These are phyloP conservation scores for Castanea mollissima DNA, from an alignment of 306 rosid genomes.

Conservation along the genomic window DNA sequence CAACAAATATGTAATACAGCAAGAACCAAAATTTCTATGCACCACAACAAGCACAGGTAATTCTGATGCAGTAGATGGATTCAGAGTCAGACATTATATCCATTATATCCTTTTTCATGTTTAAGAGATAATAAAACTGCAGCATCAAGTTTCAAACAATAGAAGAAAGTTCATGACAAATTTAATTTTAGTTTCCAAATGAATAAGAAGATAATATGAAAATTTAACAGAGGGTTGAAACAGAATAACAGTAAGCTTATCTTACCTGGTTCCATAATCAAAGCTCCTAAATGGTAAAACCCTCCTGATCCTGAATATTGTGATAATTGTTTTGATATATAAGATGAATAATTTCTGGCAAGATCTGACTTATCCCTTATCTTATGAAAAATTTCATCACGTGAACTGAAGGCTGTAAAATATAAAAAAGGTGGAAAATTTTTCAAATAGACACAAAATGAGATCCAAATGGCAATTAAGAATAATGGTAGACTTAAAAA, in stretches of 20 bases:
- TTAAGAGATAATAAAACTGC: neutral
- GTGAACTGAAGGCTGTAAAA: conserved; percentile 65
- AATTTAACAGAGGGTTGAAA: conserved; percentile 3
- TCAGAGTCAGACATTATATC: conserved; percentile 4
- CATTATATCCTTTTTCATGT: neutral
- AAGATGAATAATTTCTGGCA: conserved; percentile 65
- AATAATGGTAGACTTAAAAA: neutral
- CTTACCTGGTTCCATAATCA: conserved; percentile 94
- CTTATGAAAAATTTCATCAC: conserved; percentile 60
- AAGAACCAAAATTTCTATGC: conserved; percentile 20
- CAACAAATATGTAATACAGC: neutral
- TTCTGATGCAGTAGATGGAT: conserved; percentile 4
- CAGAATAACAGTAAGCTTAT: conserved; percentile 15
- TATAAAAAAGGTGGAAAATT: neutral
- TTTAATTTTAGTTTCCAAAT: neutral
- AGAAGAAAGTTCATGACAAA: neutral
- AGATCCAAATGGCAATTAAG: conserved; percentile 16
- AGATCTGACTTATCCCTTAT: conserved; percentile 72
- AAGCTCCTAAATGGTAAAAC: conserved; percentile 52
- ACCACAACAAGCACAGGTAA: neutral
- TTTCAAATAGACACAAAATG: conserved; percentile 26
- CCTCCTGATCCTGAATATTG: conserved; percentile 44
- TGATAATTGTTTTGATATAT: conserved; percentile 58
- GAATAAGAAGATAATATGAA: conserved; percentile 15
- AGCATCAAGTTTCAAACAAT: neutral